Evolutionary conservation across 163 green algal genomes (phyloP).

Genomic region (Scenedesmus sp.): DNA sequence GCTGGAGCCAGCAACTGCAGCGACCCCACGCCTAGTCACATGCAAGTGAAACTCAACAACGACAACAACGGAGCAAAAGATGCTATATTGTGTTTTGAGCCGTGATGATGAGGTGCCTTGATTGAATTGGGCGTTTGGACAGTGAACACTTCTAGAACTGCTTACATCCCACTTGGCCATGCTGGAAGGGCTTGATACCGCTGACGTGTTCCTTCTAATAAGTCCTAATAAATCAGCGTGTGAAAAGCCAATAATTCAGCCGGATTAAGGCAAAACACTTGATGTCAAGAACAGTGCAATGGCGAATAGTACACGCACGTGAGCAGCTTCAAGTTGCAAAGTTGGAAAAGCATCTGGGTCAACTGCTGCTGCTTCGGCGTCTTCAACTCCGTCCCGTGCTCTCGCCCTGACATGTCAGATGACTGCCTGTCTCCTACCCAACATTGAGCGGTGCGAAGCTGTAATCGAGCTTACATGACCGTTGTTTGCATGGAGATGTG

Average conservation of each 20-base stretch:
- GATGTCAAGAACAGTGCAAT: background rate
- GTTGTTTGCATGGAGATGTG: background rate
- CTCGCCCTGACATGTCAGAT: background rate
- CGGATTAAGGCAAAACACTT: background rate
- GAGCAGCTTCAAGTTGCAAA: background rate
- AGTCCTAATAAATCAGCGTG: background rate
- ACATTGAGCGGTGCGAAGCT: background rate
- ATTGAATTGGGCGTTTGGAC: background rate
- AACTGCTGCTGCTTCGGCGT: background rate
- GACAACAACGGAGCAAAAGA: background rate
- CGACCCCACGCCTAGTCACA: background rate
- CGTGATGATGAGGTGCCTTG: background rate
- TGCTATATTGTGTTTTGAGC: background rate
- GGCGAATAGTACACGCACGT: background rate
- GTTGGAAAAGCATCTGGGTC: background rate
- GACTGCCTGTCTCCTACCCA: background rate
- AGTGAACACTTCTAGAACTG: background rate
- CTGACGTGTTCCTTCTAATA: too few relatives aligned
- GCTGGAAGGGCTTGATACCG: background rate
- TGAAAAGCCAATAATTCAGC: background rate
- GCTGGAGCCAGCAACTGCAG: background rate
- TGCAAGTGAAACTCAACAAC: background rate
- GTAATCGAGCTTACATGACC: too few relatives aligned
- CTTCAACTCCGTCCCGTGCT: background rate
- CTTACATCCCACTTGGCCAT: slow-evolving; percentile 32